Evolutionary conservation across 2,329 filamentous ascomycete genomes (phyloP).

Genomic region (Colletotrichum scovillei): DNA sequence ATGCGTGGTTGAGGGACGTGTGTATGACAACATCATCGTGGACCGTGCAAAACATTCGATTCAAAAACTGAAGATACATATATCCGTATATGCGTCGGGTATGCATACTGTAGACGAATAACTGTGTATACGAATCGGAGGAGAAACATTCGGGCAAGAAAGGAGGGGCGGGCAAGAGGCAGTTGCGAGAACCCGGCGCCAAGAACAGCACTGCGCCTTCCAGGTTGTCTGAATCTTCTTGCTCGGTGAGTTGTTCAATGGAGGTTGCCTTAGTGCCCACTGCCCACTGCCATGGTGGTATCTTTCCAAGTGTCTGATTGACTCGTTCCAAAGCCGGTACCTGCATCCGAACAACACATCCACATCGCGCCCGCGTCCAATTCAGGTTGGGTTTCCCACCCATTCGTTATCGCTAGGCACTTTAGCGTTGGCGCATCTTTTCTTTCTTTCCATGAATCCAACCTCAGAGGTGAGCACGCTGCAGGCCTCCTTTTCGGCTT

Average conservation of each 20-base stretch:
- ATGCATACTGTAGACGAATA: too few species aligned
- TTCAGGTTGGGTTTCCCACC: background rate
- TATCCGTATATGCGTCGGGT: too few species aligned
- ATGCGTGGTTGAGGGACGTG: constrained; percentile 13
- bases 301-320: background rate
- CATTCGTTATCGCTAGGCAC: background rate
- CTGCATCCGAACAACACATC: constrained; percentile 36
- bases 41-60: background rate
- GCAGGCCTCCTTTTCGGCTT: too few species aligned
- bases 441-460: too few species aligned
- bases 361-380: constrained; percentile 2
- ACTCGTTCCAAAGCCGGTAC: constrained; percentile 24
- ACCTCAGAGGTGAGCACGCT: too few species aligned
- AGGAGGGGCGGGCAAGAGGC: background rate
- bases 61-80: too few species aligned
- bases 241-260: background rate
- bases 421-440: too few species aligned
- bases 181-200: background rate
- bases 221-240: background rate
- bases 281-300: background rate
- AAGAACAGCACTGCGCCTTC: background rate
- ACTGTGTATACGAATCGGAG: too few species aligned
- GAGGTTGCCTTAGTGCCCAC: too few species aligned
- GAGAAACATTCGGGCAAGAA: too few species aligned
- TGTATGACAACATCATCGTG: constrained; percentile 23